Evolutionary conservation across 2,329 filamentous ascomycete species (phyloP).

Genomic region (Gyromitra esculenta): DNA sequence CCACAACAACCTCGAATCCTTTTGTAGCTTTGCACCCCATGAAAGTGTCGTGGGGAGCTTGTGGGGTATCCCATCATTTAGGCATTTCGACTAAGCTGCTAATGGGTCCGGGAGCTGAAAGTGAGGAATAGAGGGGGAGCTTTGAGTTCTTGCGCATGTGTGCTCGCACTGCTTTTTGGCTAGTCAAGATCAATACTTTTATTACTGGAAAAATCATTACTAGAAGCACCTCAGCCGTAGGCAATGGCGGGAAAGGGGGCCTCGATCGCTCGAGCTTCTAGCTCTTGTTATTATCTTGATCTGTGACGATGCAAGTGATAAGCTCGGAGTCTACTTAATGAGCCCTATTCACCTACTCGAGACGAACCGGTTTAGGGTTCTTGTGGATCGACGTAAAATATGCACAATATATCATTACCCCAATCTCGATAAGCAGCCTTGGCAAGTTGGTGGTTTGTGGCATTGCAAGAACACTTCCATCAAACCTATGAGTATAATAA

Average conservation of each 20-base stretch:
- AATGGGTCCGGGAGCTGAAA: not conserved
- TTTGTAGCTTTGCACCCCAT: no score
- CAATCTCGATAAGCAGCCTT: slow-evolving; percentile 1
- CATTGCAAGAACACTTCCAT: not conserved
- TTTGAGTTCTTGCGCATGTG: not conserved
- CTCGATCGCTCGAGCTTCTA: slow-evolving; percentile 6
- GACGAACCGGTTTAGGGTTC: slow-evolving; percentile 2
- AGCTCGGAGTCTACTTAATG: slow-evolving; percentile 2
- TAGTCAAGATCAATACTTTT: not conserved
- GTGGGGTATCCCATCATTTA: not conserved
- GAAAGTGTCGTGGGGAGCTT: no score
- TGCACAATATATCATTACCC: slow-evolving; percentile 16
- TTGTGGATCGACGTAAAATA: slow-evolving; percentile 13
- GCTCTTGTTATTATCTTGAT: slow-evolving; percentile 7
- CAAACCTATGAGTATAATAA: slow-evolving; percentile 7
- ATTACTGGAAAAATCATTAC: not conserved
- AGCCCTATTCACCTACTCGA: not conserved
- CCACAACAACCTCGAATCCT: no score
- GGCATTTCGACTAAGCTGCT: not conserved
- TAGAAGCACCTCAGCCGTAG: not conserved
- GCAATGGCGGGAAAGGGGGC: slow-evolving; percentile 1
- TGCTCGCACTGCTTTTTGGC: not conserved
- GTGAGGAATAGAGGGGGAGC: not conserved
- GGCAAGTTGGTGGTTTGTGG: not conserved
- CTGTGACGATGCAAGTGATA: slow-evolving; percentile 7